These are phyloP conservation scores for Carex kokanica DNA, from an alignment of 176 grass and related monocot genomes.

Conservation along the genomic window DNA sequence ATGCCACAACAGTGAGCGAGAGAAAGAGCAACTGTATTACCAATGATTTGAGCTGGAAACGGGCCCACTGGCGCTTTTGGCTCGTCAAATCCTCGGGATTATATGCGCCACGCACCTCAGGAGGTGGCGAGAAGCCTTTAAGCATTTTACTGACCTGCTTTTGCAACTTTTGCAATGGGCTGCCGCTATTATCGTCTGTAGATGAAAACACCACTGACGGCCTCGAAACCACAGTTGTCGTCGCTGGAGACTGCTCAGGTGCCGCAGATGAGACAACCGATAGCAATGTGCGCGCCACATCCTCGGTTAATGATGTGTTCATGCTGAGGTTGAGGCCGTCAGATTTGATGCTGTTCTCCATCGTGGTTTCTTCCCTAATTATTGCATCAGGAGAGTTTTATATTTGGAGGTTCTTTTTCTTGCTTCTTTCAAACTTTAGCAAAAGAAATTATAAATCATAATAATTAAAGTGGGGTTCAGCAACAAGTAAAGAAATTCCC, in stretches of 20 bases:
- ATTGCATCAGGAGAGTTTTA: background rate
- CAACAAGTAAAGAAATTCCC: background rate
- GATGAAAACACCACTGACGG: slow-evolving; percentile 64
- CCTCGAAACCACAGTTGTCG: background rate
- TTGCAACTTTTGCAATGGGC: slow-evolving; percentile 75
- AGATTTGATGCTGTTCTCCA: slow-evolving; percentile 1
- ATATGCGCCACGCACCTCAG: slow-evolving; percentile 66
- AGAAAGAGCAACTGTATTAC: slow-evolving; percentile 40
- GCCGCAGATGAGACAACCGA: slow-evolving; percentile 61
- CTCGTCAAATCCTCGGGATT: slow-evolving; percentile 92
- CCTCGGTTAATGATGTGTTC: slow-evolving; percentile 30
- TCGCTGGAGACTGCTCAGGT: slow-evolving; percentile 32
- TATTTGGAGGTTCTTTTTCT: background rate
- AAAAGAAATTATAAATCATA: background rate
- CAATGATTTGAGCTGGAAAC: slow-evolving; percentile 84
- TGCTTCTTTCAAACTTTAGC: background rate
- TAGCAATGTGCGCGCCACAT: slow-evolving; percentile 58
- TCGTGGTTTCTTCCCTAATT: background rate
- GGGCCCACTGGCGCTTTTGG: slow-evolving; percentile 84
- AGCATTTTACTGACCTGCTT: slow-evolving; percentile 65
- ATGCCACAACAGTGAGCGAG: slow-evolving; percentile 20
- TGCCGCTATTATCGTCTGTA: slow-evolving; percentile 50
- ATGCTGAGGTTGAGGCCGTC: background rate
- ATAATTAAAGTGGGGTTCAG: background rate
- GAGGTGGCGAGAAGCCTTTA: slow-evolving; percentile 69